Evolutionary conservation across 2,329 filamentous ascomycete genomes (phyloP), one percentile per base, ranked within the genome.

Genomic region (Ophiostoma sp.): DNA sequence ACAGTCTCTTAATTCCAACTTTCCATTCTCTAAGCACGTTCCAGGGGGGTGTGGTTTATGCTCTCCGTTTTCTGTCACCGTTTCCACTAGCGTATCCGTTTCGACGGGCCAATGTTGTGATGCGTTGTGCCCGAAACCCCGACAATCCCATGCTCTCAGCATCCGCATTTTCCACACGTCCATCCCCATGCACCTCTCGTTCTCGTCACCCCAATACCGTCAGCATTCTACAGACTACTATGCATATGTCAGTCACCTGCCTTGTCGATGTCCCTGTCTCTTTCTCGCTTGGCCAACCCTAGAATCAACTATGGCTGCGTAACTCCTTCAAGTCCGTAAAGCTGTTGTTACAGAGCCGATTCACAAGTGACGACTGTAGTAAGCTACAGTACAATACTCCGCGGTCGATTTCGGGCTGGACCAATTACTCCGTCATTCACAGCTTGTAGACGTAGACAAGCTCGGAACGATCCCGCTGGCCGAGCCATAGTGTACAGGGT

Each of bases 71-170:
- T 23, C 48, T 48, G n/a, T 1, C 13, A 62, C 57, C 57, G 27
- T 62, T 62, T 62, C 27, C 27, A 35, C 57, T 62, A 62, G 57
- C 57, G 57, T 20, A 13, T 62, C 57, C 57, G 27, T 62, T 33
- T 33, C 27, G 11, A 33, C 57, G 15, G 57, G 27, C 15, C 27
- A 57, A 17, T 62, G 57, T 33, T 62, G n/a, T 20, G n/a, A 17
- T 62, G 57, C 27, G 57, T 62, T 62, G 57, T 33, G 27, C 27
- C 57, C 57, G 57, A 62, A 62, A 62, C 27, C 57, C 57, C 57
- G 57, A 62, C 57, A 62, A 62, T 62, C 27, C 57, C 57, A 33
- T 62, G 57, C 52, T 11, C 10, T 27, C 44, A 15, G 52, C 52
- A 57, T 13, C n/a, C 10, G 54, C 27, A 33, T 35, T 62, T 57